Conservation (phyloP, 2,329 filamentous ascomycete species). For the Ramularia endophylla region DNA sequence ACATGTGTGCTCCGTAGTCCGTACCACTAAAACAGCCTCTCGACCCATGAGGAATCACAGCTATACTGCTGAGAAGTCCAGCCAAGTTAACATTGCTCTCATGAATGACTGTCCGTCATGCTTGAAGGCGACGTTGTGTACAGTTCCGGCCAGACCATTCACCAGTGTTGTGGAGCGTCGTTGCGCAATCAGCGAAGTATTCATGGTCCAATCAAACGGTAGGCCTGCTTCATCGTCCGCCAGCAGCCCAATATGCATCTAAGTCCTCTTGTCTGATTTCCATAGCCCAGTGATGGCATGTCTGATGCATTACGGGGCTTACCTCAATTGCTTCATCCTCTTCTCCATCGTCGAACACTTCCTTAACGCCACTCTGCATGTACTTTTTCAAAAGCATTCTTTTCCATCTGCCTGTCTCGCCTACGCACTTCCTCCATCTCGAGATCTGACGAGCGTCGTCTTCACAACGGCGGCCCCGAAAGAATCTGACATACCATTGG, state of each 20-base stretch:
- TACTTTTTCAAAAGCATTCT: constrained; percentile 50
- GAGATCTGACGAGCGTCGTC: constrained; percentile 49
- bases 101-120: too few relatives aligned
- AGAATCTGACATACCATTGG: constrained; percentile 53
- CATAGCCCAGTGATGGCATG: constrained; percentile 52
- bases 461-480: constrained; percentile 44
- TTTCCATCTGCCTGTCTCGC: constrained; percentile 47
- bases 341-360: constrained; percentile 43
- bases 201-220: too few relatives aligned
- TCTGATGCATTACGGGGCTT: constrained; percentile 53
- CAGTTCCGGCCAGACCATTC: too few relatives aligned
- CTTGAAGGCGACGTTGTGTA: too few relatives aligned
- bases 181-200: too few relatives aligned
- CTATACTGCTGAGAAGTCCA: too few relatives aligned
- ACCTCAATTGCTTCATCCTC: constrained; percentile 40
- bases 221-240: constrained; percentile 6
- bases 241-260: constrained; percentile 42
- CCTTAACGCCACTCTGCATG: constrained; percentile 40
- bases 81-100: too few relatives aligned
- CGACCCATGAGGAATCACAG: too few relatives aligned
- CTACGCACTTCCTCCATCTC: constrained; percentile 50
- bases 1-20: too few relatives aligned
- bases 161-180: too few relatives aligned
- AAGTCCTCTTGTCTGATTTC: constrained; percentile 47
- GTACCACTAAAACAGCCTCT: too few relatives aligned